Percentiles rank a stretch among this genome's conserved stretches.
These are phyloP conservation scores for Ilex paraguariensis DNA, from an alignment of 305 asterid species.

Conservation along the genomic window DNA sequence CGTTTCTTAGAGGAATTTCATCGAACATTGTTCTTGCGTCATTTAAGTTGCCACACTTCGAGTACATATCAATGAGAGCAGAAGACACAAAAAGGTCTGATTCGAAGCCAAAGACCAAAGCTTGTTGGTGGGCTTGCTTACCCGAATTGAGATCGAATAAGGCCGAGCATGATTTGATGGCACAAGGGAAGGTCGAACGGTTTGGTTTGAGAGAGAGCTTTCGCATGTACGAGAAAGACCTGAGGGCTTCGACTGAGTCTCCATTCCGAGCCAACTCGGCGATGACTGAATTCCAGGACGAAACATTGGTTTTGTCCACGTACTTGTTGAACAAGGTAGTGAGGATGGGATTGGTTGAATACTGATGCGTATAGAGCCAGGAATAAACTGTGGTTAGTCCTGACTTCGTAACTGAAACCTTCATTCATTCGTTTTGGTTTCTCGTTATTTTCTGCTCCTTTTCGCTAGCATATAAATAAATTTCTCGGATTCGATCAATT, in stretches of 20 bases:
- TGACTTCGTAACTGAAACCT: too few relatives aligned
- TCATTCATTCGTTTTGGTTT: too few relatives aligned
- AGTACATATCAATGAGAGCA: constrained; percentile 75
- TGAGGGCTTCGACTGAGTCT: constrained; percentile 67
- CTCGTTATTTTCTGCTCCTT: too few relatives aligned
- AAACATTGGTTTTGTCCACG: constrained; percentile 54
- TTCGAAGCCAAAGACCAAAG: constrained; percentile 52
- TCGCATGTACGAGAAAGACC: constrained; percentile 77
- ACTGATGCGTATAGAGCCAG: constrained; percentile 14
- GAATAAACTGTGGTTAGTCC: background rate
- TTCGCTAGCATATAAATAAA: too few relatives aligned
- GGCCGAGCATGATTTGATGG: constrained; percentile 77
- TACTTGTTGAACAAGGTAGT: constrained; percentile 57
- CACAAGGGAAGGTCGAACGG: constrained; percentile 75
- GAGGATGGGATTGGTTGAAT: constrained; percentile 32
- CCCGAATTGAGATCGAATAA: constrained; percentile 63
- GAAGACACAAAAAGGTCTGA: constrained; percentile 67
- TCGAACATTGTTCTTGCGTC: constrained; percentile 69
- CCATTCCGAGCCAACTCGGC: constrained; percentile 81
- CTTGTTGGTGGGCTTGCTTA: constrained; percentile 84
- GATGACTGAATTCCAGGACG: constrained; percentile 87
- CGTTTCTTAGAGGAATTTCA: constrained; percentile 63
- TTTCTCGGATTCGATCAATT: too few relatives aligned
- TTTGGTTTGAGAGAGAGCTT: constrained; percentile 64
- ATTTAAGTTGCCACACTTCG: constrained; percentile 50